Conservation (phyloP, 2,329 filamentous ascomycete genomes). For the Septoria petroselini region DNA sequence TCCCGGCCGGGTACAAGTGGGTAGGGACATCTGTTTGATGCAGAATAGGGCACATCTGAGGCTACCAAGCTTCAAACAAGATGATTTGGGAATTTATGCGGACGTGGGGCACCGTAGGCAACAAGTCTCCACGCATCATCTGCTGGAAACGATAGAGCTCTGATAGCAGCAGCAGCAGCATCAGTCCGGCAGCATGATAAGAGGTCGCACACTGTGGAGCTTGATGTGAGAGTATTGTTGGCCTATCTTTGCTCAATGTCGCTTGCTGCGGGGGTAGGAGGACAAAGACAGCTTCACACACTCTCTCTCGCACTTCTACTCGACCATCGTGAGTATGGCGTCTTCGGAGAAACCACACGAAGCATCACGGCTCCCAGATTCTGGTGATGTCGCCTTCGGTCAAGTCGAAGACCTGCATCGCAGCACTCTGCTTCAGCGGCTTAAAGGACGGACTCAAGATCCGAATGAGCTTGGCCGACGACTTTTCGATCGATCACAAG, state of each 20-base stretch:
- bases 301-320: neutral
- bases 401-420: neutral
- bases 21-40: too few relatives aligned
- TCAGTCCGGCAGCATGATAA: too few relatives aligned
- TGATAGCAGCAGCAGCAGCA: too few relatives aligned
- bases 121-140: too few relatives aligned
- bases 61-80: too few relatives aligned
- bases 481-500: constrained; percentile 13
- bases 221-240: neutral
- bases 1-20: too few relatives aligned
- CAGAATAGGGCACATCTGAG: too few relatives aligned
- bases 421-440: neutral
- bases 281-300: neutral
- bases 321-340: neutral
- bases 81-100: too few relatives aligned
- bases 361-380: neutral
- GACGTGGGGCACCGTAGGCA: too few relatives aligned
- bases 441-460: constrained; percentile 11
- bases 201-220: neutral
- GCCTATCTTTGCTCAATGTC: neutral
- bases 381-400: neutral
- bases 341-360: neutral
- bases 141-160: too few relatives aligned
- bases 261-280: neutral
- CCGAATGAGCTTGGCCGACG: constrained; percentile 15